These are phyloP conservation scores for Kurtzmaniella natalensis DNA, from an alignment of 1,139 yeast genomes.

Conservation along the genomic window DNA sequence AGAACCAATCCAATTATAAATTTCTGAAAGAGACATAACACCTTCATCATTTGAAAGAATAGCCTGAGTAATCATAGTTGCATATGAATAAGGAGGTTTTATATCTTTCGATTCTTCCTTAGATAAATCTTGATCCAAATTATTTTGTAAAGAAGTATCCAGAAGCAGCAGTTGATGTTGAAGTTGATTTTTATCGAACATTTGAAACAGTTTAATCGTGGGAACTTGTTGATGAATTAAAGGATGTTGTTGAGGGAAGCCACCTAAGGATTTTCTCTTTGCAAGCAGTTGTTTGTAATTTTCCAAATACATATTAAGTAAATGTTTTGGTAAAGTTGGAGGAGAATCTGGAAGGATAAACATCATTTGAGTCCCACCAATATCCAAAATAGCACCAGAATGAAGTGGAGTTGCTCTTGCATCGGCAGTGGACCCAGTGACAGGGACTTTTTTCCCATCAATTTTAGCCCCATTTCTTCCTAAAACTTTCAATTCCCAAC, in stretches of 20 bases:
- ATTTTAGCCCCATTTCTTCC: constrained; percentile 95
- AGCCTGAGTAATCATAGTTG: constrained; percentile 98
- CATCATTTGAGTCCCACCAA: constrained; percentile 99
- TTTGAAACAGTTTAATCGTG: constrained; percentile 46
- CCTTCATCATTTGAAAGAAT: constrained; percentile 85
- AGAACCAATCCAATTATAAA: constrained; percentile 82
- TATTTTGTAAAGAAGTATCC: constrained; percentile 42
- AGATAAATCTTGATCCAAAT: constrained; percentile 69
- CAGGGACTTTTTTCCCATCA: constrained; percentile 60
- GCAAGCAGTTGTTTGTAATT: constrained; percentile 25
- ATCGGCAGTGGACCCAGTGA: constrained; percentile 24
- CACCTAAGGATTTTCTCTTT: constrained; percentile 13
- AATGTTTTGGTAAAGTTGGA: constrained; percentile 57
- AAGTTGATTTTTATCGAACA: constrained; percentile 43
- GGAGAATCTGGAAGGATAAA: constrained; percentile 89
- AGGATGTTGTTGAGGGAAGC: constrained; percentile 16
- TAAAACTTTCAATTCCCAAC: constrained; percentile 79
- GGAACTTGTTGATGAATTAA: constrained; percentile 12
- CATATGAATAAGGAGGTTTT: constrained; percentile 95
- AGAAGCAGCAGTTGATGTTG: constrained; percentile 38
- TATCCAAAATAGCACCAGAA: constrained; percentile 85
- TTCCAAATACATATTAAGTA: constrained; percentile 37
- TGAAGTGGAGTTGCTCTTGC: constrained; percentile 52
- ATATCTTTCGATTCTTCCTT: constrained; percentile 86
- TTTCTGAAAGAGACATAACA: constrained; percentile 83